Evolutionary conservation across 2,329 filamentous ascomycete genomes (phyloP).

Genomic region (Trichophyton equinum): DNA sequence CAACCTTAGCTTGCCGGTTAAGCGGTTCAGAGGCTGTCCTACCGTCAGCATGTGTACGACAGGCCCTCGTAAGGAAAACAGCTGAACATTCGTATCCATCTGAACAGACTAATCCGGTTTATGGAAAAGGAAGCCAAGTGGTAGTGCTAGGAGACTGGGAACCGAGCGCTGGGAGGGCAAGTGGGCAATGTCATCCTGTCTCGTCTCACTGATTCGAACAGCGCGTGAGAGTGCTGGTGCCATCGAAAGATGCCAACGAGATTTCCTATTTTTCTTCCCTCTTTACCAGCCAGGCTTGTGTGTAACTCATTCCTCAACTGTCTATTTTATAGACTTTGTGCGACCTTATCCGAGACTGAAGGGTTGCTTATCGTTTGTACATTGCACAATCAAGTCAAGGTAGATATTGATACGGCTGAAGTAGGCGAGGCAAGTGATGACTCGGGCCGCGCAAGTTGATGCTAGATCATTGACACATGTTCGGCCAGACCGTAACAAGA

Average conservation of each 20-base stretch:
- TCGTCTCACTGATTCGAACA: not conserved
- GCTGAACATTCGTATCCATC: not conserved
- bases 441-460: not conserved
- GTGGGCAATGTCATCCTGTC: not conserved
- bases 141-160: not conserved
- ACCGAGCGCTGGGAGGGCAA: not conserved
- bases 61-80: not conserved
- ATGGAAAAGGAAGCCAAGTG: not conserved
- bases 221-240: not conserved
- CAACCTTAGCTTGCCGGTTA: not conserved
- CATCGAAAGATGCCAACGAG: not conserved
- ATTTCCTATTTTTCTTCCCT: not conserved
- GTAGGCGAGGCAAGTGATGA: not conserved
- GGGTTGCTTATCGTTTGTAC: not conserved
- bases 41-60: not conserved
- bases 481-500: not conserved
- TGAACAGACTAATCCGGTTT: not conserved
- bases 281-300: not conserved
- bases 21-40: not conserved
- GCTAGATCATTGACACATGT: not conserved
- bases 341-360: not conserved
- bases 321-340: not conserved
- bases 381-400: not conserved
- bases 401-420: not conserved
- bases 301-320: not conserved